Conservation (phyloP, 1,284 basidiomycete species). For the Rhodotorula sp. region DNA sequence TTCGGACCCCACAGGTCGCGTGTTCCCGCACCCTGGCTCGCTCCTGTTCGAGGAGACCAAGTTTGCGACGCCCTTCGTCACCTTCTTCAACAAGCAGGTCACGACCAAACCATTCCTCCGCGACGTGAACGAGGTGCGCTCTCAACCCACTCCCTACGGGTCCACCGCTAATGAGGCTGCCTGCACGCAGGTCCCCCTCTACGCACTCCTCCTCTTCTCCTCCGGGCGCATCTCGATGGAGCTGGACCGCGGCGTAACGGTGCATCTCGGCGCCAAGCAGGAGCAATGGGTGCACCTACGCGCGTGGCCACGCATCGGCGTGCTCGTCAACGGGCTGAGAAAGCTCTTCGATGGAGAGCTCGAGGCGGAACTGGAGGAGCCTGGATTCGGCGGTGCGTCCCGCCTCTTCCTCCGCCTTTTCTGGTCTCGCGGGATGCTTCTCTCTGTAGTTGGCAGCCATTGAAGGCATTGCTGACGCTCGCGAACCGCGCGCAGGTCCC, state of each 20-base stretch:
- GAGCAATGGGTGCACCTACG: slow-evolving; percentile 65
- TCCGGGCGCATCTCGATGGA: slow-evolving; percentile 71
- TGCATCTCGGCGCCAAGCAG: slow-evolving; percentile 26
- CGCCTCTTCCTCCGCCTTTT: not conserved
- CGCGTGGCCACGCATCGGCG: slow-evolving; percentile 84
- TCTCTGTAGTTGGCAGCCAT: not conserved
- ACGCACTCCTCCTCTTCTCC: slow-evolving; percentile 80
- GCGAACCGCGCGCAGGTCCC: slow-evolving; percentile 24
- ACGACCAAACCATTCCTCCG: slow-evolving; percentile 84
- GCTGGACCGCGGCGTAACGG: slow-evolving; percentile 69
- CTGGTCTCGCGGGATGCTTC: no score
- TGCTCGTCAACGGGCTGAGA: slow-evolving; percentile 84
- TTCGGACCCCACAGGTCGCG: slow-evolving; percentile 53
- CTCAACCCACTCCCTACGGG: not conserved
- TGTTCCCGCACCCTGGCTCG: slow-evolving; percentile 84
- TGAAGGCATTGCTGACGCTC: not conserved
- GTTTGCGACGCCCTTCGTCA: slow-evolving; percentile 74
- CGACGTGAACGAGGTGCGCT: slow-evolving; percentile 78
- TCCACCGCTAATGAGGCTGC: not conserved
- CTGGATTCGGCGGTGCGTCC: slow-evolving; percentile 44
- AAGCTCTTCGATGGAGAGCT: slow-evolving; percentile 72
- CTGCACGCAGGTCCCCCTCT: slow-evolving; percentile 70
- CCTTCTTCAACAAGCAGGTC: slow-evolving; percentile 79
- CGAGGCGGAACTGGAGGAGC: slow-evolving; percentile 56
- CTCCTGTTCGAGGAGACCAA: slow-evolving; percentile 71